These are phyloP conservation scores for Pleurotus salmoneostramineus DNA, from an alignment of 768 basidiomycete genomes.

Conservation along the genomic window DNA sequence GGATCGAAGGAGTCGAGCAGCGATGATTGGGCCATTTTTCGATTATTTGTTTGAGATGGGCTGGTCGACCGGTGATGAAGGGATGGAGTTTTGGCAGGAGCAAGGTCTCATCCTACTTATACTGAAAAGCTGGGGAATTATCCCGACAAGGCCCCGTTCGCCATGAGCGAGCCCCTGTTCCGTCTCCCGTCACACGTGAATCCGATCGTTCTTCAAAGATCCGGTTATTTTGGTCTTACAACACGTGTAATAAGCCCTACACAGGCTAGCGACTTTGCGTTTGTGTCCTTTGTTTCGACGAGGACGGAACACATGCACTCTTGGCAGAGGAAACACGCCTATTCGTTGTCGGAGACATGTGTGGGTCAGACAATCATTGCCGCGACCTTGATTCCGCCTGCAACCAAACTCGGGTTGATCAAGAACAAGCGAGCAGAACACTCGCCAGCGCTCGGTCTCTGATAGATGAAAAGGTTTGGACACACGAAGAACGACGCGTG, in stretches of 20 bases:
- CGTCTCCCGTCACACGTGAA: slow-evolving; percentile 1
- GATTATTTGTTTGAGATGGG: neutral
- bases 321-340: neutral
- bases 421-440: neutral
- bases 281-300: neutral
- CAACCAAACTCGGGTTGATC: neutral
- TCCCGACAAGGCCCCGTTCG: slow-evolving; percentile 4
- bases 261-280: too few relatives aligned
- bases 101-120: too few relatives aligned
- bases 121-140: neutral
- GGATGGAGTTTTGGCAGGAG: too few relatives aligned
- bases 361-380: slow-evolving; percentile 1
- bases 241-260: neutral
- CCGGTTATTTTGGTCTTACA: neutral
- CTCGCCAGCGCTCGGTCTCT: neutral
- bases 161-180: neutral
- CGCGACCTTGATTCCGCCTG: slow-evolving; percentile 3
- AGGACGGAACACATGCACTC: neutral
- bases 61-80: neutral
- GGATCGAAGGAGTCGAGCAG: slow-evolving; percentile 51
- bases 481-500: too few relatives aligned
- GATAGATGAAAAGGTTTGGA: neutral
- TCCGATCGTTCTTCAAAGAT: slow-evolving; percentile 3
- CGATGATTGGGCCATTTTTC: slow-evolving; percentile 27
- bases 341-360: neutral